Base-by-base conservation (phyloP, 805 yeast genomes). In the Candida pini region DNA sequence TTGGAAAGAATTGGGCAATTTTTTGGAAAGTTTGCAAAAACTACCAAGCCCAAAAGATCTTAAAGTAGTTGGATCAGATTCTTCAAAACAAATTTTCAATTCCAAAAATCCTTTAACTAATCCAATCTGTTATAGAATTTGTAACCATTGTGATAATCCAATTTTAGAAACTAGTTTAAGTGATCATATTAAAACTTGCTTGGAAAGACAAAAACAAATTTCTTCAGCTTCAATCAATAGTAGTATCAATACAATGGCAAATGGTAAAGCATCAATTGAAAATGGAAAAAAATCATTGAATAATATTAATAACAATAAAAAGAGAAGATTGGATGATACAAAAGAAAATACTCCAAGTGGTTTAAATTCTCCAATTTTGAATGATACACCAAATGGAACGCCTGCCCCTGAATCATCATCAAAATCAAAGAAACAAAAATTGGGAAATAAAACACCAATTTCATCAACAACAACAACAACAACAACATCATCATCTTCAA, bases 141-240 rank as follows among this genome's bases (percentile, higher is more conserved):
- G 78, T 48, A 69, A 66, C 33, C 53, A 53, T 32, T 72, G 78
- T 46, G 60, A 60, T 28, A 58, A 65, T 34, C 78, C 78, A 2
- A 57, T 71, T 2, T 45, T 70, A 16, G 62, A 57, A 22, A 41
- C 53, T 2, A 51, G 56, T 38, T 40, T 72, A 18, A 55, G 57
- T 1, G 53, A 49, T 15, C 78, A 73, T 49, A 54, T 71, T 9
- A 47, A 43, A 12, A 36, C 35, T 25, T 73, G 78, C 44, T 47
- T 60, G 3, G 58, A 56, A 24, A 45, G 41, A 48, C 62, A 58
- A 49, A 54, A 43, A 42, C 53, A 40, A 38, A 48, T 36, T 6
- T 44, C 42, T 18, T 41, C 33, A 18, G 23, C 42, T 28, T 18
- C 14, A 29, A 13, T 29, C 19, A 43, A 36, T 20, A 28, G 39